Base-by-base conservation (phyloP, 2,329 filamentous ascomycete species). In the Domatiomyces globalis region DNA sequence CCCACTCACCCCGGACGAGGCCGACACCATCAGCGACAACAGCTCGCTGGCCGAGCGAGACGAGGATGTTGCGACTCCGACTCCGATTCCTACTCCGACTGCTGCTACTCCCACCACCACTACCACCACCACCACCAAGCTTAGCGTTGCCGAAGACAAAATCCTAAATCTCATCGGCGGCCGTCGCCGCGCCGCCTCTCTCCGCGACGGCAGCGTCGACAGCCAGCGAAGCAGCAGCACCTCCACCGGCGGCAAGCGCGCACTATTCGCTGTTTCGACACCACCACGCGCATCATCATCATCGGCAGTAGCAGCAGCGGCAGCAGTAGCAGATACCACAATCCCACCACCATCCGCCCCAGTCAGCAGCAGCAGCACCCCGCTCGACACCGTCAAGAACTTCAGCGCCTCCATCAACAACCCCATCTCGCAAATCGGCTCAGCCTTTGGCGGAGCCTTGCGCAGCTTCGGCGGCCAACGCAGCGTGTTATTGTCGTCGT, bases 391-490 rank as follows among this genome's bases (percentile, higher is more conserved):
- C 10, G 83, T 94, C 72, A 81, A 85, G 50, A 90, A 78, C 63
- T 75, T 94, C 54, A 83, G 87, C 39, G 92, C 78, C 64, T 83
- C 83, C 0, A 72, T 94, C 33, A 94, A 94, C 61, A 94, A 94
- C 61, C 87, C 87, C 2, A 82, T 94, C 65, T 86, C 81, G 45
- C 79, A 87, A 49, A 78, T 94, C 49, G 57, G 57, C 3, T 57
- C 58, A 19, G 59, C 58, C 18, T 54, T 60, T 45, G 80, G 84
- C 7, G 76, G 81, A 33, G 87, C 92, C 63, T 83, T 94, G 59
- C 80, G 84, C 51, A 82, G 81, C 0, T 90, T 94, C 60, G 85
- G 86, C 22, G 49, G 53, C 25, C 53, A 45, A 66, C 71, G 6
- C 53, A 52, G 12, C 36, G 51, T 22, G 51, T 51, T 18, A 50